Conservation (phyloP, 139 green algal genomes). For the Picochlorum costavermella region DNA sequence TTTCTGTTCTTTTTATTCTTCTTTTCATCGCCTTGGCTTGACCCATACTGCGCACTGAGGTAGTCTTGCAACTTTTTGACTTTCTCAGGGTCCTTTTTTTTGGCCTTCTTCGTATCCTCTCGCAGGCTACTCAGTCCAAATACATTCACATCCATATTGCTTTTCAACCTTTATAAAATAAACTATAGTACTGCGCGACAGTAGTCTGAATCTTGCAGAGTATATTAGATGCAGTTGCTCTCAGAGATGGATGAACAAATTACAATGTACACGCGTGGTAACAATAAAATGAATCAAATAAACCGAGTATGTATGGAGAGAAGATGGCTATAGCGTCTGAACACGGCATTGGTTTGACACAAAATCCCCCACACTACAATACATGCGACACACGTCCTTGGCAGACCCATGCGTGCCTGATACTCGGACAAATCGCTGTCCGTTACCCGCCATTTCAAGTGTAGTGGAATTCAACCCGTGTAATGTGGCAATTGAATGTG, state of each 20-base stretch:
- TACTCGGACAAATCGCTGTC: background rate
- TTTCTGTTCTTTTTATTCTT: slow-evolving; percentile 44
- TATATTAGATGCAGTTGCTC: no score
- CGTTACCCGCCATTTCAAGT: slow-evolving; percentile 5
- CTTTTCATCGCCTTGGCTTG: slow-evolving; percentile 3
- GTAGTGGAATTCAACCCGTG: slow-evolving; percentile 19
- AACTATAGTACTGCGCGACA: background rate
- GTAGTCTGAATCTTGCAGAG: background rate
- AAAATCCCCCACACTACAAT: no score
- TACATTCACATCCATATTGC: background rate
- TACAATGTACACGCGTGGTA: no score
- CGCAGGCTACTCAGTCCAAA: slow-evolving; percentile 18
- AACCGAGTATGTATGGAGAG: no score
- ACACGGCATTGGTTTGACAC: no score
- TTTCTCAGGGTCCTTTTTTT: slow-evolving; percentile 11
- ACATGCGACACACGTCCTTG: no score
- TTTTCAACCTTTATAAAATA: no score
- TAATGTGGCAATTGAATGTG: slow-evolving; percentile 36
- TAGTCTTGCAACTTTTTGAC: slow-evolving; percentile 20
- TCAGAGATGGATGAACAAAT: no score
- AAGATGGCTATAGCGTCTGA: no score
- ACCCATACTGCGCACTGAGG: slow-evolving; percentile 19
- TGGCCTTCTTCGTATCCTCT: slow-evolving; percentile 7
- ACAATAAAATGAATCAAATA: no score
- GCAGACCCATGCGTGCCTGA: no score